These are phyloP conservation scores for Spiraea crenata DNA, from an alignment of 331 rosid genomes.

Conservation along the genomic window DNA sequence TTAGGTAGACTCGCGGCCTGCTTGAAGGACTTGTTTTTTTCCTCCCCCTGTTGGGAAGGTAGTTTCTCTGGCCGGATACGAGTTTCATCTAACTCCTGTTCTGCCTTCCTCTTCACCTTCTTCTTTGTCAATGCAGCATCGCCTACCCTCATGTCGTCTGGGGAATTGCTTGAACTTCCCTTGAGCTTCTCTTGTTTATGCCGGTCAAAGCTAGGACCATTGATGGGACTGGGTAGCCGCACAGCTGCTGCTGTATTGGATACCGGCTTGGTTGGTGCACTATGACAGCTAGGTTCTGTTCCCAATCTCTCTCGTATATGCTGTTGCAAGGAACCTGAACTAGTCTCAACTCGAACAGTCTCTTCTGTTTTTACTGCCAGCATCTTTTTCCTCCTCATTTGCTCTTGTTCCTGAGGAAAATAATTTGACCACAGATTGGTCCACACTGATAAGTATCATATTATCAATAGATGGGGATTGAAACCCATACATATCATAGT, in stretches of 20 bases:
- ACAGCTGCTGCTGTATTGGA: slow-evolving; percentile 37
- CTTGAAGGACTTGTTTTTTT: slow-evolving; percentile 56
- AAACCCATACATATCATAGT: neutral
- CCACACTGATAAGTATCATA: neutral
- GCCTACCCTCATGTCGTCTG: slow-evolving; percentile 54
- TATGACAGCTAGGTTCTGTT: slow-evolving; percentile 58
- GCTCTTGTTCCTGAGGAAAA: slow-evolving; percentile 63
- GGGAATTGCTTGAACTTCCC: slow-evolving; percentile 56
- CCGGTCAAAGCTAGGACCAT: slow-evolving; percentile 40
- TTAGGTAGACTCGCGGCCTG: slow-evolving; percentile 52
- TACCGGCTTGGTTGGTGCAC: slow-evolving; percentile 44
- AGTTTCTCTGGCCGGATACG: slow-evolving; percentile 54
- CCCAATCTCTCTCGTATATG: slow-evolving; percentile 49
- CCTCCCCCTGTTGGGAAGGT: slow-evolving; percentile 63
- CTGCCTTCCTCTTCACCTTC: slow-evolving; percentile 83
- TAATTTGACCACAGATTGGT: slow-evolving; percentile 1
- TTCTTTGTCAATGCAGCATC: slow-evolving; percentile 61
- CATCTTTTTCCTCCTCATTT: slow-evolving; percentile 73
- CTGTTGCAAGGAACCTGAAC: slow-evolving; percentile 54
- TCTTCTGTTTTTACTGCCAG: slow-evolving; percentile 61
- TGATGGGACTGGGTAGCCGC: slow-evolving; percentile 50
- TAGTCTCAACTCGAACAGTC: slow-evolving; percentile 42
- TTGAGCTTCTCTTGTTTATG: slow-evolving; percentile 66
- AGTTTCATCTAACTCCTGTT: slow-evolving; percentile 56
- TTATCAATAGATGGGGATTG: neutral